Conservation (phyloP, 495 filamentous ascomycete species). For the Aspergillus heteromorphus region DNA sequence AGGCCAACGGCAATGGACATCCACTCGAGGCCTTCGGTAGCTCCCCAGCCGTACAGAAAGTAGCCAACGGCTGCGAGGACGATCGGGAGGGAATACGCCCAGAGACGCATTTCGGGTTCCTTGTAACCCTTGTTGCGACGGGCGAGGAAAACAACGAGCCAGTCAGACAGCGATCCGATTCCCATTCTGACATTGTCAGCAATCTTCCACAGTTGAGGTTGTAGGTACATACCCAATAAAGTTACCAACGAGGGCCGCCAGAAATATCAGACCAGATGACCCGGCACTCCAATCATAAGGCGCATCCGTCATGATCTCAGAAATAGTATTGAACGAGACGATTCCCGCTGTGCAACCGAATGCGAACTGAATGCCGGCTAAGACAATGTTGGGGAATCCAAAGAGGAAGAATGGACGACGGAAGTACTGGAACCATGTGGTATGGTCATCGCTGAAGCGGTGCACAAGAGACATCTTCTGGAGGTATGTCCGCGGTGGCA, state of each 20-base stretch:
- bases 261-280: conserved; percentile 23
- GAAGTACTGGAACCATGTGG: conserved; percentile 32
- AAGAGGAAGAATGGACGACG: conserved; percentile 32
- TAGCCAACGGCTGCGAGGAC: conserved; percentile 27
- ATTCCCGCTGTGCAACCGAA: conserved; percentile 30
- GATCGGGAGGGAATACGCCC: conserved; percentile 21
- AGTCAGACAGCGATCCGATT: conserved; percentile 26
- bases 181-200: conserved; percentile 19
- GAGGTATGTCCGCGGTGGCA: conserved; percentile 18
- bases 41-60: conserved; percentile 32
- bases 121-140: conserved; percentile 29
- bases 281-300: conserved; percentile 31
- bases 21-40: conserved; percentile 26
- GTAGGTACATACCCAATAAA: conserved; percentile 21
- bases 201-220: not conserved
- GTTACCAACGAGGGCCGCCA: conserved; percentile 25
- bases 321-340: conserved; percentile 32
- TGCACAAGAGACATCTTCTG: conserved; percentile 21
- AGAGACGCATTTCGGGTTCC: conserved; percentile 33
- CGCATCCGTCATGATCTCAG: conserved; percentile 28
- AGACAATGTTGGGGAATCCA: conserved; percentile 29
- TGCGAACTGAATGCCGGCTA: conserved; percentile 29
- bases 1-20: conserved; percentile 28
- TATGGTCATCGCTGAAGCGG: conserved; percentile 23
- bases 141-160: conserved; percentile 23